A percentile compares a stretch with the other conserved stretches of the same genome.
These are phyloP conservation scores for Clitoria ternatea DNA, from an alignment of 306 rosid genomes.

Conservation along the genomic window DNA sequence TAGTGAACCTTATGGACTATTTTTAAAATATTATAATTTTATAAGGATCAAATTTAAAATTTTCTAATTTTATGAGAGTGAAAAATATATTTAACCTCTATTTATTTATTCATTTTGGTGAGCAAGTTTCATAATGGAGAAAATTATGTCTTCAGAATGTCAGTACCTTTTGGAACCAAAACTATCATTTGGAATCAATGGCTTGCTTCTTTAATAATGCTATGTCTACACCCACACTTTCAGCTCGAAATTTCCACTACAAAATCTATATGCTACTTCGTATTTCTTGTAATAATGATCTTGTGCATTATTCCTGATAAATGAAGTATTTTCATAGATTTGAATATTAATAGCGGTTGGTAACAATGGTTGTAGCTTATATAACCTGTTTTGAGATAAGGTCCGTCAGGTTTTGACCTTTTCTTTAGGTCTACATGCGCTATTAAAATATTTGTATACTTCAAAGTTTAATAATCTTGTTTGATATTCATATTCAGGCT, in stretches of 20 bases:
- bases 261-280: background rate
- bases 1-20: too few species aligned
- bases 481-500: constrained; percentile 60
- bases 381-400: background rate
- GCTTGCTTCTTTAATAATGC: background rate
- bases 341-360: too few species aligned
- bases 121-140: background rate
- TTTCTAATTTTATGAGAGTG: too few species aligned
- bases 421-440: background rate
- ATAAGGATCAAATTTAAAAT: too few species aligned
- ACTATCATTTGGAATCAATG: background rate
- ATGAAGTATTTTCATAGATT: too few species aligned
- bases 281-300: background rate
- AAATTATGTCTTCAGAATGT: background rate
- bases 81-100: too few species aligned
- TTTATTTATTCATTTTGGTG: background rate
- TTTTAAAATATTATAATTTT: too few species aligned
- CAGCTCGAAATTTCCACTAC: too few species aligned
- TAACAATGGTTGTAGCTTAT: background rate
- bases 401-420: background rate
- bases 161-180: background rate
- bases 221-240: too few species aligned
- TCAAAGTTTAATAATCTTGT: background rate
- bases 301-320: background rate
- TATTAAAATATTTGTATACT: background rate